Conservation (phyloP, 208 protist species). For the Herpetomonas tarakana region DNA sequence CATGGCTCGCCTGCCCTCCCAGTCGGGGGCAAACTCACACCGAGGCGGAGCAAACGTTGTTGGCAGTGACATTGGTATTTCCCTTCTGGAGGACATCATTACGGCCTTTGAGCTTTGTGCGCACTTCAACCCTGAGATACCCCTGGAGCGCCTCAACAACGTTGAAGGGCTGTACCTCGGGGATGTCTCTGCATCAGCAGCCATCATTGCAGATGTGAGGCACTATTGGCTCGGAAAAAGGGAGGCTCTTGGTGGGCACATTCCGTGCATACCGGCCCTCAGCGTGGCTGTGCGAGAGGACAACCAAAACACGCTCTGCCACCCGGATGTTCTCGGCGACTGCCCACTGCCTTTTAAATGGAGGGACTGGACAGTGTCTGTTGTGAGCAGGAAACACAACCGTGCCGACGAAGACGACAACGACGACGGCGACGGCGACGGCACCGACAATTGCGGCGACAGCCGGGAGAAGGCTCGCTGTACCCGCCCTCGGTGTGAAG, state of each 20-base stretch:
- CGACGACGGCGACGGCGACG: no score
- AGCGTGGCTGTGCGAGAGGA: constrained; percentile 52
- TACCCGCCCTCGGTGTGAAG: no score
- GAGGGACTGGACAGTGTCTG: constrained; percentile 64
- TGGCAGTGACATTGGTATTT: constrained; percentile 10
- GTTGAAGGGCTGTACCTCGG: constrained; percentile 11
- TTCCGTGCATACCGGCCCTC: constrained; percentile 67
- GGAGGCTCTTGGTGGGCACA: constrained; percentile 33
- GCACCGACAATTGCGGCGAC: no score
- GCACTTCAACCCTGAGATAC: constrained; percentile 36
- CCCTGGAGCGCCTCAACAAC: constrained; percentile 34
- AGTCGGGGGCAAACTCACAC: background rate
- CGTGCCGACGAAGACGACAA: background rate
- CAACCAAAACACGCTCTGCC: constrained; percentile 49
- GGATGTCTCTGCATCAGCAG: constrained; percentile 11
- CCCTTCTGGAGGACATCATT: constrained; percentile 57
- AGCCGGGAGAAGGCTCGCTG: no score
- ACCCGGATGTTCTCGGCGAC: constrained; percentile 53
- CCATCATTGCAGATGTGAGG: constrained; percentile 49
- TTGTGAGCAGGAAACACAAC: constrained; percentile 25
- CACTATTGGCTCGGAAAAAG: constrained; percentile 75
- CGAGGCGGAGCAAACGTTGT: background rate
- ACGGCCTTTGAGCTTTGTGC: constrained; percentile 58
- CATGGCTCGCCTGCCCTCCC: constrained; percentile 14
- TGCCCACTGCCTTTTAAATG: constrained; percentile 82